A percentile compares a stretch with the other conserved stretches of the same genome.
Conservation (phyloP, 139 green algal genomes). For the Micractinium conductrix region DNA sequence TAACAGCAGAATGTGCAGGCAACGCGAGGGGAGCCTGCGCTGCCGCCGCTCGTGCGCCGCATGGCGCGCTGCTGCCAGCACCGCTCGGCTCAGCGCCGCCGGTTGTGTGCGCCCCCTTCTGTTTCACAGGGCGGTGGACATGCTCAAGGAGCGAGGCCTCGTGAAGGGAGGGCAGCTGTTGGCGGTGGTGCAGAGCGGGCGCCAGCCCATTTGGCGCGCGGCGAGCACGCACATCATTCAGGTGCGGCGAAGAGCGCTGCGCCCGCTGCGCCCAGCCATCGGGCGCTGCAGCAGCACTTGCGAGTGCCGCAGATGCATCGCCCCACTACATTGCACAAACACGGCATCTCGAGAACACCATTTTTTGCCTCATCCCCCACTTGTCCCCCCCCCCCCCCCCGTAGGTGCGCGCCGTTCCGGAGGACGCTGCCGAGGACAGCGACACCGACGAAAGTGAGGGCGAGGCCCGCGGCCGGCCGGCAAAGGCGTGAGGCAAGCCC, state of each 20-base stretch:
- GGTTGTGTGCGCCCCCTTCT: background rate
- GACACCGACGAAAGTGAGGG: background rate
- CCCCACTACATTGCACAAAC: background rate
- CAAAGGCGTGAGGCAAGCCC: no score
- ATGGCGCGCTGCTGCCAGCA: no score
- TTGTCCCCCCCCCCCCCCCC: background rate
- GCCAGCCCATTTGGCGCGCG: slow-evolving; percentile 81
- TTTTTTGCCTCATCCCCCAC: background rate
- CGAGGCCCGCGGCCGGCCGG: no score
- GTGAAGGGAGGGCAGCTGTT: slow-evolving; percentile 74
- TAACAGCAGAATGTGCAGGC: no score
- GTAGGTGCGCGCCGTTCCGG: background rate
- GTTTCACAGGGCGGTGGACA: slow-evolving; percentile 54
- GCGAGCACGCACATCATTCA: slow-evolving; percentile 83
- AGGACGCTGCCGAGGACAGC: background rate
- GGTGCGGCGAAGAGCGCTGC: slow-evolving; percentile 42
- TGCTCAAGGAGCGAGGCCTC: slow-evolving; percentile 68
- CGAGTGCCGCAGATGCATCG: background rate
- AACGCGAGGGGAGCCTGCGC: background rate
- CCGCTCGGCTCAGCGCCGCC: no score
- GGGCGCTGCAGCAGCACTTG: no score
- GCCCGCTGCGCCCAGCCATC: background rate
- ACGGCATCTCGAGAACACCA: background rate
- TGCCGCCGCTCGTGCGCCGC: background rate
- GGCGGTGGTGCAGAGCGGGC: slow-evolving; percentile 83